Evolutionary conservation across 2,329 filamentous ascomycete species (phyloP), one percentile per base, ranked within the genome.

Genomic region (Epichloe sibirici): DNA sequence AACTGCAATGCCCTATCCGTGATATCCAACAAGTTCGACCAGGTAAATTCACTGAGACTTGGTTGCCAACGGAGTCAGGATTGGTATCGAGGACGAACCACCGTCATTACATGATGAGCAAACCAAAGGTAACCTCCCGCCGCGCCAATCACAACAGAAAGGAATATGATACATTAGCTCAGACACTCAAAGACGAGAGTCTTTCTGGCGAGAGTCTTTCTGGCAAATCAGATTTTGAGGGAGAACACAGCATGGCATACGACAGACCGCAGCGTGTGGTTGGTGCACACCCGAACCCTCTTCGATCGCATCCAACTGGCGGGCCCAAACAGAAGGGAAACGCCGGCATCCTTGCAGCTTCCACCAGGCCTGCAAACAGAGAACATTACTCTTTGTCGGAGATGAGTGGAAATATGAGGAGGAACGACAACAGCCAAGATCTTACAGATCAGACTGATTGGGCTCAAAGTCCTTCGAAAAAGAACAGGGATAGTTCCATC

Each of bases 21-120:
- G 53, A 54, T 34, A 47, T 54, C 28, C 57, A 65, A 45, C 69
- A 68, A 17, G 62, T 61, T 37, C 73, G 74, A 35, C 57, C 66
- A 1, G 68, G 70, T 43, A 74, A 68, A 57, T 78, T 79, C 58
- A 78, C 72, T 5, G 77, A 80, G 59, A 70, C 75, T 0, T 81
- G 77, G 77, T 72, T 72, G 56, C 68, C 77, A 2, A 73, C 75
- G 1, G 76, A 80, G 40, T 77, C 76, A 17, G 17, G 17, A 2
- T 71, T 79, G 43, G 71, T 78, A 60, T 72, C 69, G 49, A 73
- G 76, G 58, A 80, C 77, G 2, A 74, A 78, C 55, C 70, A 79
- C 58, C 72, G 74, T n/a, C 72, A 74, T 57, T 70, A 21, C 34
- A 44, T 11, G 12, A 15, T 25, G 21, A 38, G 8, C 8, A 23